Evolutionary conservation across 306 rosid species (phyloP), one percentile per base, ranked within the genome.

Genomic region (Acacia confusa): DNA sequence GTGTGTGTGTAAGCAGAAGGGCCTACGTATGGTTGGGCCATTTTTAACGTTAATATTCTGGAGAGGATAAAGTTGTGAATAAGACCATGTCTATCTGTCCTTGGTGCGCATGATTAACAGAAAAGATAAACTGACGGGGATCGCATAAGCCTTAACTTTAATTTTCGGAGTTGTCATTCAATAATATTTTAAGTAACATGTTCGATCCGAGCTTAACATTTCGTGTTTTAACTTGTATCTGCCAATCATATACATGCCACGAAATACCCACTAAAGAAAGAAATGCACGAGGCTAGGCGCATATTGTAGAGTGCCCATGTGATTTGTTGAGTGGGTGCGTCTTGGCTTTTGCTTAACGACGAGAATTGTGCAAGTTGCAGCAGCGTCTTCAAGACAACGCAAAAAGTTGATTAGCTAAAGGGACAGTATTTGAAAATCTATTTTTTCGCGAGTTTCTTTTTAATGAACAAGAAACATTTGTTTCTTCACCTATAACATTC

Each of bases 261-360:
- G 17, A 43, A 11, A 44, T 2, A 9, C 55, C 78, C 73, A 79
- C 53, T 72, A 30, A 14, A 78, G 14, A 72, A 63, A 72, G 78
- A 61, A 30, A 80, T 10, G 24, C 24, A 34, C n/a, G 17, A 47
- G 40, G 25, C 30, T 34, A 45, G 75, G 45, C 9, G 17, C 38
- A 22, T 27, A 25, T 68, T 10, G 36, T 72, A 48, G 69, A 72
- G 55, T 41, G 14, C 11, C 50, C 79, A 81, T 74, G 79, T 65
- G 78, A 25, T 72, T 24, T 45, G 48, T 50, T 30, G 72, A 41
- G 84, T 50, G 70, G 79, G 70, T 67, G 15, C 6, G 44, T 17
- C 69, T 14, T 81, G 30, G 70, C 84, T 52, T 81, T 81, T 81
- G 65, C 80, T 81, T 81, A 30, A 81, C 80, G 84, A 66, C 53